A percentile compares a stretch with the other conserved stretches of the same genome.
Evolutionary conservation across 257 asterid genomes (phyloP).

Genomic region (Penstemon eatonii): DNA sequence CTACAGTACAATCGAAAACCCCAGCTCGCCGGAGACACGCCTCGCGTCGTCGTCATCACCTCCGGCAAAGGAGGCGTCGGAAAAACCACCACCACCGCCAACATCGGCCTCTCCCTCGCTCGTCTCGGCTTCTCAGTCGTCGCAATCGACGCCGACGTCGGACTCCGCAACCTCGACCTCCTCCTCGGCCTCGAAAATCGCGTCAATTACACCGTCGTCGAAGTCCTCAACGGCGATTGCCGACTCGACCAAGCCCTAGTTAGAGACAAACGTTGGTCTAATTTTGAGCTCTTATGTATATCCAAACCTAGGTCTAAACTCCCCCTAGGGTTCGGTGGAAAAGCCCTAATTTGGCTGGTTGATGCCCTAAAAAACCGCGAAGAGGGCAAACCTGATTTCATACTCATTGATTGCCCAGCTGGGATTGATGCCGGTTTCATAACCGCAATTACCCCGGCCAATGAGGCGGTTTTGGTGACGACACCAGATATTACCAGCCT

Average conservation of each 20-base stretch:
- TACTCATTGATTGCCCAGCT: constrained; percentile 87
- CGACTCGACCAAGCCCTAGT: constrained; percentile 96
- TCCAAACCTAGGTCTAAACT: constrained; percentile 90
- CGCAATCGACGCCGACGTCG: constrained; percentile 97
- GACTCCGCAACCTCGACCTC: constrained; percentile 94
- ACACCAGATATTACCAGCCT: constrained; percentile 92
- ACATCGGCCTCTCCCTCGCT: constrained; percentile 89
- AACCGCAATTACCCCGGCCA: constrained; percentile 94
- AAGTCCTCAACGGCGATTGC: constrained; percentile 94
- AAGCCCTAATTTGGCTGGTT: constrained; percentile 86
- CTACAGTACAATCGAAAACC: constrained; percentile 99
- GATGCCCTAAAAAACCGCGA: constrained; percentile 83
- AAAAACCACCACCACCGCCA: constrained; percentile 96
- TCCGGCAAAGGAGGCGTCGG: constrained; percentile 99
- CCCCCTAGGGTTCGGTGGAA: constrained; percentile 91
- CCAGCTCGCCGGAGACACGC: constrained; percentile 88
- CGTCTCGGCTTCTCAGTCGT: constrained; percentile 86
- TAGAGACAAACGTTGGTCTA: constrained; percentile 95
- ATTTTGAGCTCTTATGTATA: constrained; percentile 85
- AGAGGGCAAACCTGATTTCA: constrained; percentile 79
- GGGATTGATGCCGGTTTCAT: constrained; percentile 97
- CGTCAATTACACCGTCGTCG: constrained; percentile 91
- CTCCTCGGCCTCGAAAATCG: constrained; percentile 93
- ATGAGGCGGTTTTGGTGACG: constrained; percentile 89
- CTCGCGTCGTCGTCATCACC: constrained; percentile 89